Base-by-base conservation (phyloP, 768 basidiomycete genomes). In the Cyclocybe aegerita region DNA sequence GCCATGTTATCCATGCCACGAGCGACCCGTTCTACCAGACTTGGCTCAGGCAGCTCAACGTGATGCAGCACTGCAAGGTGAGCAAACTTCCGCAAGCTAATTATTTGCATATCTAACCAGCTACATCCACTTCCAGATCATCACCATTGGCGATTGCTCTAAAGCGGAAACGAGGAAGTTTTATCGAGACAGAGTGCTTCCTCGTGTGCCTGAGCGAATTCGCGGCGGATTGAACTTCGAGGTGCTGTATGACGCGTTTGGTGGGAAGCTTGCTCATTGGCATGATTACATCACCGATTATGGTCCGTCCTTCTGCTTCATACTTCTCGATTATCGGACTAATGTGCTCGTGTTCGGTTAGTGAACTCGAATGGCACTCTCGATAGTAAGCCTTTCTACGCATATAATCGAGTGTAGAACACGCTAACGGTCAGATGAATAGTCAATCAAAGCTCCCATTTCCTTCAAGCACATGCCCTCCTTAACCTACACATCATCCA, bases 401-500 rank as follows among this genome's bases (percentile, higher is more conserved):
- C 23, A 23, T 3, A 23, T 23, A 23, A 23, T 23, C 23, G 23
- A 23, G 23, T 23, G 5, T 23, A 23, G 23, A 23, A 23, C 23
- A 23, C 23, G 23, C 23, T 23, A 23, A 23, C 23, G 53, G 34
- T 39, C 50, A 34, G 53, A 50, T 32, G 52, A 36, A 11, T 55
- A 91, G 88, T 90, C 64, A 84, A 83, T 59, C 85, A 88, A 59
- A 83, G 85, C 50, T 88, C 89, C 0, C 87, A 89, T 60, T 93
- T 90, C 71, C 78, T 93, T 16, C 91, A 93, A 70, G 91, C 91
- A 0, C 88, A 93, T 51, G 77, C 89, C 0, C 72, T 90, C 1
- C 78, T 93, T 48, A 93, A 93, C 57, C 79, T 93, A 10, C 91
- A 93, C 63, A 87, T 93, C 64, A 88, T 93, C 46, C 90, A 93